Conservation (phyloP, 345 rosid species). For the Laguncularia racemosa region DNA sequence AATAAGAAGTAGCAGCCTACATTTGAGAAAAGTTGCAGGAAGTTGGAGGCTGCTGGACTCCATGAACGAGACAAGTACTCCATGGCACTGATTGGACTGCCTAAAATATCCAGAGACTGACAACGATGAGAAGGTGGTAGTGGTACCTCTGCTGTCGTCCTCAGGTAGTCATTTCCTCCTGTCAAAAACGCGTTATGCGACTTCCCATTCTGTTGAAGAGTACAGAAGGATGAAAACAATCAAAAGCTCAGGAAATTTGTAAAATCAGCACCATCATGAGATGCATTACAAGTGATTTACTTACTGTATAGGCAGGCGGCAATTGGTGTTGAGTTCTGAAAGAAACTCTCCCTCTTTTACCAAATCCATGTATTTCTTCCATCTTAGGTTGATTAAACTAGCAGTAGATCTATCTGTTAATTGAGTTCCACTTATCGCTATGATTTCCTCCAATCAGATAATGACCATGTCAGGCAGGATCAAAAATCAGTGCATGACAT, state of each 20-base stretch:
- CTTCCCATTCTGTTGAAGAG: not conserved
- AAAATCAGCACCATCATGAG: not conserved
- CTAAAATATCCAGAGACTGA: constrained; percentile 4
- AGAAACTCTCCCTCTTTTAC: not conserved
- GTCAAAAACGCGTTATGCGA: constrained; percentile 3
- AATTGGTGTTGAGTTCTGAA: constrained; percentile 2
- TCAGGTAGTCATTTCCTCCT: constrained; percentile 4
- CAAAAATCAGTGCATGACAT: no score
- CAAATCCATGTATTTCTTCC: constrained; percentile 6
- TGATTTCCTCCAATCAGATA: no score
- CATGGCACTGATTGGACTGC: constrained; percentile 14
- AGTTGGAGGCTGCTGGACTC: constrained; percentile 18
- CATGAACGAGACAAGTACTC: constrained; percentile 19
- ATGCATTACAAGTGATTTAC: not conserved
- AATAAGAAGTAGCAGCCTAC: constrained; percentile 1
- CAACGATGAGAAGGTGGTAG: constrained; percentile 2
- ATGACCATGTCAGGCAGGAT: no score
- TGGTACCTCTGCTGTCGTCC: not conserved
- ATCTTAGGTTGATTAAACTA: not conserved
- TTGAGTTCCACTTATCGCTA: no score
- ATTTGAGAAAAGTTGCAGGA: constrained; percentile 15
- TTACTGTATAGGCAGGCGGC: constrained; percentile 4
- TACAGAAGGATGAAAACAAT: not conserved
- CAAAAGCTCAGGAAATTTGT: not conserved
- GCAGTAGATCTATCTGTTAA: not conserved